Percentiles rank a stretch among this genome's conserved stretches.
These are phyloP conservation scores for Tausonia pullulans DNA, from an alignment of 1,284 basidiomycete species.

Conservation along the genomic window DNA sequence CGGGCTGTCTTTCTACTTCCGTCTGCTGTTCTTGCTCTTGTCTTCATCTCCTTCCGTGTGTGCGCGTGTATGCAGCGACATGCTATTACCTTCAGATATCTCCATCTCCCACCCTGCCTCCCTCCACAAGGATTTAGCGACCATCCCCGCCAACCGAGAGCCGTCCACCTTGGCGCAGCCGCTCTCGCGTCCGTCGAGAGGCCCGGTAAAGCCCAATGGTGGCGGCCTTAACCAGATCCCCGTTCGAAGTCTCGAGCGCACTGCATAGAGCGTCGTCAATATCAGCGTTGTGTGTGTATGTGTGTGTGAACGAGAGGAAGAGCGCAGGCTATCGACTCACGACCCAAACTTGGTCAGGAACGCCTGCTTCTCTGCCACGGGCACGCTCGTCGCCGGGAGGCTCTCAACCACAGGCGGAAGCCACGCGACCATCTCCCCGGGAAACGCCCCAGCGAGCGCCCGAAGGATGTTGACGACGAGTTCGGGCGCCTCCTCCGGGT, in stretches of 20 bases:
- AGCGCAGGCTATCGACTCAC: constrained; percentile 42
- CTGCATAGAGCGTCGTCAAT: constrained; percentile 34
- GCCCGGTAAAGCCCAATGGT: constrained; percentile 35
- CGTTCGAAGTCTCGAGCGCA: constrained; percentile 50
- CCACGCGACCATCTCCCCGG: constrained; percentile 58
- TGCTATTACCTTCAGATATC: too few relatives aligned
- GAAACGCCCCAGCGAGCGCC: constrained; percentile 53
- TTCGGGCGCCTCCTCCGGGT: constrained; percentile 73
- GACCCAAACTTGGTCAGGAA: constrained; percentile 62
- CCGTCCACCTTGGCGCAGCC: constrained; percentile 14
- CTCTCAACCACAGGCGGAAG: constrained; percentile 58
- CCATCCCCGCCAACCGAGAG: constrained; percentile 2
- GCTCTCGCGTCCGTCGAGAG: constrained; percentile 23
- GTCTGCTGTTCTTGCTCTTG: too few relatives aligned
- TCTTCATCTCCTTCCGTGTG: too few relatives aligned
- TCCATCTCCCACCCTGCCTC: too few relatives aligned
- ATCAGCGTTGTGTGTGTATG: background rate
- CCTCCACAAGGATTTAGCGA: background rate
- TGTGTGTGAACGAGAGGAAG: background rate
- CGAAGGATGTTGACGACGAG: constrained; percentile 67
- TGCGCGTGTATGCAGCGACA: too few relatives aligned
- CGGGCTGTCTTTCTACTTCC: too few relatives aligned
- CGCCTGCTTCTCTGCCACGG: constrained; percentile 56
- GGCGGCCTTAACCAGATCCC: constrained; percentile 67
- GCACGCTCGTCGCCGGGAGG: constrained; percentile 52